phyloP scores from a whole-genome alignment of 805 yeast genomes.

The Clavispora santaluciae region DNA sequence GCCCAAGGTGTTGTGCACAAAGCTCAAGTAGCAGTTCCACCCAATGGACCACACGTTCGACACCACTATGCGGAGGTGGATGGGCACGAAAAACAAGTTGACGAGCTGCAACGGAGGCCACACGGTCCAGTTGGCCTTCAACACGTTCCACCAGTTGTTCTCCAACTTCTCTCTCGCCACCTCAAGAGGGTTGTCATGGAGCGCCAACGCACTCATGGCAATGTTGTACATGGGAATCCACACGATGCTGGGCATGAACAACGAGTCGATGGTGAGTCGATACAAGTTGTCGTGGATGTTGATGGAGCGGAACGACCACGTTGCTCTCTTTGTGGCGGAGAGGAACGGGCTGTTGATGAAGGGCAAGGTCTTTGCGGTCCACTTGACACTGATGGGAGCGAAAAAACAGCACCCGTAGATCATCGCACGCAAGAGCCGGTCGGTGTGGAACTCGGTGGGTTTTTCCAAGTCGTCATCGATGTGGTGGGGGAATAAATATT shows the following conservation, averaged over 20 bases:
- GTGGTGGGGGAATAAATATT: conserved; percentile 32
- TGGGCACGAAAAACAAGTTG: conserved; percentile 35
- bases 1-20: conserved; percentile 44
- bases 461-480: conserved; percentile 14
- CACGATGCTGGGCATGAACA: conserved; percentile 32
- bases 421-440: conserved; percentile 33
- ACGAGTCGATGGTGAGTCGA: conserved; percentile 31
- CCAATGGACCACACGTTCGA: conserved; percentile 38
- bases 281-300: conserved; percentile 20
- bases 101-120: conserved; percentile 40
- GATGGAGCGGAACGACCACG: conserved; percentile 9
- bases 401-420: conserved; percentile 35
- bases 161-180: conserved; percentile 29
- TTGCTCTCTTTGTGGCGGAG: conserved; percentile 7
- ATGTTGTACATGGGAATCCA: conserved; percentile 42
- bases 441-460: conserved; percentile 19
- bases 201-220: conserved; percentile 33
- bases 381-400: conserved; percentile 35
- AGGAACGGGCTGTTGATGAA: conserved; percentile 32
- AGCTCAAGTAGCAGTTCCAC: conserved; percentile 41
- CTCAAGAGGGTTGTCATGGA: conserved; percentile 31
- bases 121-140: conserved; percentile 37
- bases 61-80: conserved; percentile 34
- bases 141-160: conserved; percentile 38
- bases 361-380: conserved; percentile 38